Percentiles rank a stretch among this genome's conserved stretches.
Evolutionary conservation across 495 filamentous ascomycete genomes (phyloP).

Genomic region (Beverwykella pulmonaria): DNA sequence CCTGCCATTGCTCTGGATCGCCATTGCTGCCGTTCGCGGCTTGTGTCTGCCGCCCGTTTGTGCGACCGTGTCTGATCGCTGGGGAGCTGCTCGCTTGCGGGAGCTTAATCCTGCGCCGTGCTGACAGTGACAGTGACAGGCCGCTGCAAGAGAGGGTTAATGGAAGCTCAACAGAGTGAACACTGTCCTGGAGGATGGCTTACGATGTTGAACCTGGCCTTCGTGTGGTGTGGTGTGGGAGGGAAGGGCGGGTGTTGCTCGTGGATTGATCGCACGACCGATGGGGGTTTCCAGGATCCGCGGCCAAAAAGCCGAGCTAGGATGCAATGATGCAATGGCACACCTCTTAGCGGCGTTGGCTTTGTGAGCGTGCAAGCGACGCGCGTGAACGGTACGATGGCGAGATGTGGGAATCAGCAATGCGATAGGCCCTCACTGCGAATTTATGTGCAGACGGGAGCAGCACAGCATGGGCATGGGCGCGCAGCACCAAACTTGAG

Average conservation of each 20-base stretch:
- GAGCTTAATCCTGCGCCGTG: neutral
- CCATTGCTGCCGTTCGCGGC: conserved; percentile 26
- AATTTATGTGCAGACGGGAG: neutral
- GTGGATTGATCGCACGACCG: no score
- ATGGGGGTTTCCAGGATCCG: conserved; percentile 19
- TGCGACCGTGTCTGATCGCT: neutral
- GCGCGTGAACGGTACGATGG: neutral
- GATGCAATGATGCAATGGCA: conserved; percentile 20
- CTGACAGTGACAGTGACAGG: neutral
- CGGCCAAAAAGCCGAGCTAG: conserved; percentile 3
- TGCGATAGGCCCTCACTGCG: neutral
- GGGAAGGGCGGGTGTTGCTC: neutral
- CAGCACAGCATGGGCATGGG: neutral
- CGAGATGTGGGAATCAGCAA: neutral
- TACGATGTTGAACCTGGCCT: neutral
- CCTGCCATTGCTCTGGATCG: conserved; percentile 33
- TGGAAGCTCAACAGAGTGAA: neutral
- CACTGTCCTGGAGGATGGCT: neutral
- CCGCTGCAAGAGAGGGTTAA: neutral
- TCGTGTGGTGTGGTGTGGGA: no score
- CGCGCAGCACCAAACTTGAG: neutral
- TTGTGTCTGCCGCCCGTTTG: neutral
- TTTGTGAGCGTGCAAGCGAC: neutral
- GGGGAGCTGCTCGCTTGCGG: neutral
- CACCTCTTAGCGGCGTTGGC: neutral